A percentile compares a stretch with the other conserved stretches of the same genome.
Evolutionary conservation across 208 protist genomes (phyloP).

Genomic region (Leishmania major): DNA sequence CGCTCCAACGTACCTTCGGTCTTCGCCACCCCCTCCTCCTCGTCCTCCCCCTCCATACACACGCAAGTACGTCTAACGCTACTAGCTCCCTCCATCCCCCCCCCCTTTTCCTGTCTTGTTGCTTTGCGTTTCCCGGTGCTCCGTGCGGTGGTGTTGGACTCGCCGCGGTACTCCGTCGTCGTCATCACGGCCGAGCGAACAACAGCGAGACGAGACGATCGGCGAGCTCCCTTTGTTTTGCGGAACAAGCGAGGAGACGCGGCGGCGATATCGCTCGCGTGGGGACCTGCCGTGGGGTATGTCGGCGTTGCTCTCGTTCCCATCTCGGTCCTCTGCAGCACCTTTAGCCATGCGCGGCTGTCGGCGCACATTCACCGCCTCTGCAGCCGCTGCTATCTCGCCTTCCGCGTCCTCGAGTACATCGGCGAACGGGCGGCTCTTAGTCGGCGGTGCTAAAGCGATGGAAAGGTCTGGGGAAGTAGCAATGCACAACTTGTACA

Average conservation of each 20-base stretch:
- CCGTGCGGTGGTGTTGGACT: background rate
- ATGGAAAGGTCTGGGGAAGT: background rate
- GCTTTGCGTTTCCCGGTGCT: background rate
- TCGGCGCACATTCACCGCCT: slow-evolving; percentile 2
- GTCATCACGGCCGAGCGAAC: background rate
- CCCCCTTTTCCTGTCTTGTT: background rate
- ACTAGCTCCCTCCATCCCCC: background rate
- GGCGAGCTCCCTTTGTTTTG: background rate
- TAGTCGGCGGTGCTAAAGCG: background rate
- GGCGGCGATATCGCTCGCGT: background rate
- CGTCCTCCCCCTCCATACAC: too few relatives aligned
- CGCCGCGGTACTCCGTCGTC: background rate
- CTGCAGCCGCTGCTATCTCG: background rate
- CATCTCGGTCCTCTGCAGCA: background rate
- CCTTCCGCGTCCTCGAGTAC: slow-evolving; percentile 5
- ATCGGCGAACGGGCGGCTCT: background rate
- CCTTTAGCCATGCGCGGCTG: slow-evolving; percentile 1
- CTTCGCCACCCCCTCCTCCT: background rate
- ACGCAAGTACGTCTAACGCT: background rate
- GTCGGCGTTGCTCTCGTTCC: background rate
- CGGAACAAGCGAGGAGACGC: background rate
- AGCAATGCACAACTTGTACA: slow-evolving; percentile 64
- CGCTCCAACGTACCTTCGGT: background rate
- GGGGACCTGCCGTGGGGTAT: background rate
- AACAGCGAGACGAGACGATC: background rate